Conservation (phyloP, 176 grass and related monocot species). For the Rhynchospora tenuis region DNA sequence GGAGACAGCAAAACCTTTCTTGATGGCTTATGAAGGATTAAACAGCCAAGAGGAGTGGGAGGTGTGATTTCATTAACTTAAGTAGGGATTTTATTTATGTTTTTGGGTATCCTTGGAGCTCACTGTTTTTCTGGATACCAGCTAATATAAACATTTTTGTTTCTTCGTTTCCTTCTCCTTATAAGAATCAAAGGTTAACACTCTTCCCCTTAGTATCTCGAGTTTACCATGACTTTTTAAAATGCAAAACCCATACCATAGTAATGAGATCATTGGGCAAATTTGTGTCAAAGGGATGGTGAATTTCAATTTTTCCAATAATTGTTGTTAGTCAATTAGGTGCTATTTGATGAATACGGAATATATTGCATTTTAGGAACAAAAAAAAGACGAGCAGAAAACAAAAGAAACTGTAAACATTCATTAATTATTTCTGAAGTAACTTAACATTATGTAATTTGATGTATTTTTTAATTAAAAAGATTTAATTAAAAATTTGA, state of each 20-base stretch:
- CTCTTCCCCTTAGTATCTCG: background rate
- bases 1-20: conserved; percentile 72
- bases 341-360: background rate
- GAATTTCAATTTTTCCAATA: background rate
- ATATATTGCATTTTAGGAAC: background rate
- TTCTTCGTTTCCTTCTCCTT: background rate
- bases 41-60: conserved; percentile 85
- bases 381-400: background rate
- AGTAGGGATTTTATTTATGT: background rate
- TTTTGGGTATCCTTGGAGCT: background rate
- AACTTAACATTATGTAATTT: background rate
- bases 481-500: background rate
- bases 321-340: background rate
- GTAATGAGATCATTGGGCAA: background rate
- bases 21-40: conserved; percentile 77
- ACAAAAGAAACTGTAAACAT: background rate
- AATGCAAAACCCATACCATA: background rate
- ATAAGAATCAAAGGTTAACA: background rate
- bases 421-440: background rate
- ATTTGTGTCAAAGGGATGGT: background rate
- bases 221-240: background rate
- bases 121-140: background rate
- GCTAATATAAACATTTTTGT: background rate
- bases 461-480: background rate
- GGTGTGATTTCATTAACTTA: conserved; percentile 28